Base-by-base conservation (phyloP, 805 yeast species). In the Starmerella sirachaensis region DNA sequence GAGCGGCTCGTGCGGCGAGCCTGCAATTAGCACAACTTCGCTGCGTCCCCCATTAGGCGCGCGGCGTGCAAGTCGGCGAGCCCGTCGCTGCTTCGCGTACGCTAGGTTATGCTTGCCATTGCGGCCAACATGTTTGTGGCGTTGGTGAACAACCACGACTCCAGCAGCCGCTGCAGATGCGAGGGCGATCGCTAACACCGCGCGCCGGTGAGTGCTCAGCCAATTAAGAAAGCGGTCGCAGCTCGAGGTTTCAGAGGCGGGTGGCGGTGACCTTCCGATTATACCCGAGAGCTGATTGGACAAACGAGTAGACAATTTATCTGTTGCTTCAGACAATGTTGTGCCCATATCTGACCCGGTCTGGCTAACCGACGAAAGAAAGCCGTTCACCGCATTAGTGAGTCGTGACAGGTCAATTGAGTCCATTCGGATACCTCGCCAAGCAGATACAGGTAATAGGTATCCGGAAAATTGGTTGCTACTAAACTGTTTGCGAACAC, bases 1-100 rank as follows among this genome's bases (percentile, higher is more conserved):
- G 39, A 81, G 60, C 1, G 84, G 83, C 45, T 80, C 88, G 2
- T 72, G 65, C 2, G 86, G 85, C 1, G 84, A 76, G 1, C 93
- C 93, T 4, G 82, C 67, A 4, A 83, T 61, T 16, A 84, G 61
- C 3, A 83, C 72, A 7, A 80, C 88, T 49, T 82, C 91, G 42
- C 69, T 67, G 34, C 94, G 62, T 3, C 81, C 79, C 2, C 93
- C 91, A 43, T 76, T 76, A 5, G 68, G 49, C 22, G 83, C 62
- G 41, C 74, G 67, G 5, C 68, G 65, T 1, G 85, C 93, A 41
- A 76, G 61, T 49, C 88, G 60, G 28, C 45, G 43, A 35, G 13
- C 34, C n/a, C 35, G 42, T 26, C 41, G 35, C 29, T 32, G 35
- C n/a, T n/a, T n/a, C n/a, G n/a, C n/a, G n/a, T n/a, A n/a, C n/a